These are phyloP conservation scores for Lactarius sanguifluus DNA, from an alignment of 768 basidiomycete genomes.

Conservation along the genomic window DNA sequence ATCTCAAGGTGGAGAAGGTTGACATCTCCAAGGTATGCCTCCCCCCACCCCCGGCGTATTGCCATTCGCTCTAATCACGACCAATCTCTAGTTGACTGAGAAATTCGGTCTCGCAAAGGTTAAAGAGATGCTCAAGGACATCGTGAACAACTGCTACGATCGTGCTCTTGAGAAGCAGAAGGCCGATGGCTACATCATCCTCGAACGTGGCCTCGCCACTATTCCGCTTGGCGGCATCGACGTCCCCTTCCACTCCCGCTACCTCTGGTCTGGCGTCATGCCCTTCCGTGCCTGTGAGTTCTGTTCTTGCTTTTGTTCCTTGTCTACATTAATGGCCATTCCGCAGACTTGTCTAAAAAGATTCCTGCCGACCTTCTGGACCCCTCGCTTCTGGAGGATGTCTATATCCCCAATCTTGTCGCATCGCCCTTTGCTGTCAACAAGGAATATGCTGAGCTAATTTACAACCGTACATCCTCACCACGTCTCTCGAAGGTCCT, in stretches of 20 bases:
- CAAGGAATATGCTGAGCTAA: slow-evolving; percentile 87
- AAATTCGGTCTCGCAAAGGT: slow-evolving; percentile 89
- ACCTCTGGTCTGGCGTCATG: slow-evolving; percentile 98
- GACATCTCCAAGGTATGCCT: slow-evolving; percentile 77
- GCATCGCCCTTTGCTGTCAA: slow-evolving; percentile 83
- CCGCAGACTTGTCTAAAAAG: slow-evolving; percentile 91
- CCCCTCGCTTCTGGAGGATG: slow-evolving; percentile 90
- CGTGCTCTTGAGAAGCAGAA: slow-evolving; percentile 77
- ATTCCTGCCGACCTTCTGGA: slow-evolving; percentile 89
- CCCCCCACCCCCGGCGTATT: not conserved
- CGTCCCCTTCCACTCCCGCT: slow-evolving; percentile 99
- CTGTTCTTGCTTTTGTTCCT: slow-evolving; percentile 9
- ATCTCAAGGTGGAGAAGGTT: slow-evolving; percentile 93
- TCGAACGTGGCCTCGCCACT: slow-evolving; percentile 96
- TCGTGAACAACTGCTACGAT: slow-evolving; percentile 78
- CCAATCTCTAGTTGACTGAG: slow-evolving; percentile 66
- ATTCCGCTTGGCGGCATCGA: slow-evolving; percentile 96
- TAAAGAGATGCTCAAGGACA: slow-evolving; percentile 92
- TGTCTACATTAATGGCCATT: not conserved
- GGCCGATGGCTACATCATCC: slow-evolving; percentile 83
- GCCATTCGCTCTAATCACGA: slow-evolving; percentile 7
- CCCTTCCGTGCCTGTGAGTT: slow-evolving; percentile 92
- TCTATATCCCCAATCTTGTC: slow-evolving; percentile 97
- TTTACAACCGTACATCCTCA: slow-evolving; percentile 95
- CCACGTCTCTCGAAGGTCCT: slow-evolving; percentile 95